Percentiles rank a stretch among this genome's conserved stretches.
Evolutionary conservation across 208 protist genomes (phyloP).

Genomic region (Plasmodiophora brassicae): DNA sequence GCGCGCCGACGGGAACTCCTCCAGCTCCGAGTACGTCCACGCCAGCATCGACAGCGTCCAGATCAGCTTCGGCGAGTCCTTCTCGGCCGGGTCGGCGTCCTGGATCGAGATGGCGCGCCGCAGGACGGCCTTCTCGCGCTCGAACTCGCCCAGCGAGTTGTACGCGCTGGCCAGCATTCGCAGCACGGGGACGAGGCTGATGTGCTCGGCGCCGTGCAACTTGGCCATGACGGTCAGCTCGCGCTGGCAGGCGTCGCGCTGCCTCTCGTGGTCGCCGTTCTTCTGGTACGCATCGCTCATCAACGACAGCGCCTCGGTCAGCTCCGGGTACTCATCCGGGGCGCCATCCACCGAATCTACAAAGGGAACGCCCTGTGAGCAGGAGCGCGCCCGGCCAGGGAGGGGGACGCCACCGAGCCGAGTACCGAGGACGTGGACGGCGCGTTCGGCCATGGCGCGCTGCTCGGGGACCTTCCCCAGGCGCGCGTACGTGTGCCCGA

Average conservation of each 20-base stretch:
- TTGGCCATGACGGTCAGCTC: background rate
- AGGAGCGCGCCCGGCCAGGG: background rate
- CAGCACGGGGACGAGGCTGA: background rate
- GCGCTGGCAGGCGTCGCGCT: background rate
- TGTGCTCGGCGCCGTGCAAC: background rate
- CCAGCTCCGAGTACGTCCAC: background rate
- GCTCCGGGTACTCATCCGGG: background rate
- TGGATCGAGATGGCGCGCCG: background rate
- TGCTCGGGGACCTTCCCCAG: slow-evolving; percentile 1
- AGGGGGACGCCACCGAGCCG: no score
- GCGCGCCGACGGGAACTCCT: background rate
- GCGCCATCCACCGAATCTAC: background rate
- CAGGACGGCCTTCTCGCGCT: slow-evolving; percentile 8
- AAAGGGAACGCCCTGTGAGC: background rate
- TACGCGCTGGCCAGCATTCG: background rate
- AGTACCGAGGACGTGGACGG: background rate
- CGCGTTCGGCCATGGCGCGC: background rate
- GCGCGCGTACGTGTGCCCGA: background rate
- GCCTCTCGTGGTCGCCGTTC: background rate
- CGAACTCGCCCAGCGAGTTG: background rate
- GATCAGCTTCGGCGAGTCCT: slow-evolving; percentile 4
- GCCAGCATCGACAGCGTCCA: slow-evolving; percentile 24
- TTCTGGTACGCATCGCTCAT: background rate
- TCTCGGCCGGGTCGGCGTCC: background rate
- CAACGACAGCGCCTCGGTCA: slow-evolving; percentile 5